Evolutionary conservation across 495 filamentous ascomycete genomes (phyloP).

Genomic region (Talaromyces stipitatus): DNA sequence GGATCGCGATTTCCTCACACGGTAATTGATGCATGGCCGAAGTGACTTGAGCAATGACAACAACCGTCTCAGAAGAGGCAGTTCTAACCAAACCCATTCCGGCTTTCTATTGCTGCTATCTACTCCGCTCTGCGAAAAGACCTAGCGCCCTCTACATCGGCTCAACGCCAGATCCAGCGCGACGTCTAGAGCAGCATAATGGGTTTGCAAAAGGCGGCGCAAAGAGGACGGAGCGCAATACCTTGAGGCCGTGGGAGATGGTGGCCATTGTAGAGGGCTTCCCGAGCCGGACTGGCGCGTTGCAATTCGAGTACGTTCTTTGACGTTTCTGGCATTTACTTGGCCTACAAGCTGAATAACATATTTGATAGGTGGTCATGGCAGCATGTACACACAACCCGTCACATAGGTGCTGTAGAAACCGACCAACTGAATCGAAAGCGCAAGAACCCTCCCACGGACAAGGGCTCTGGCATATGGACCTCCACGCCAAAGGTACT

Average conservation of each 20-base stretch:
- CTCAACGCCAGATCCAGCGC: conserved; percentile 76
- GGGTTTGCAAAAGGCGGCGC: conserved; percentile 74
- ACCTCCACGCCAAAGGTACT: conserved; percentile 55
- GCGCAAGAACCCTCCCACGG: conserved; percentile 28
- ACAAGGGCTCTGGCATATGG: conserved; percentile 13
- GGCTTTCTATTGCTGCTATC: conserved; percentile 74
- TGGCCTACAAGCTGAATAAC: not conserved
- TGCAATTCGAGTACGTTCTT: conserved; percentile 84
- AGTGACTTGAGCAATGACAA: not conserved
- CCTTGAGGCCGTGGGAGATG: conserved; percentile 91
- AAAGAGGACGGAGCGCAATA: conserved; percentile 54
- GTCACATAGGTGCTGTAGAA: conserved; percentile 58
- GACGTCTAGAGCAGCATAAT: conserved; percentile 87
- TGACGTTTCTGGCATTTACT: not conserved
- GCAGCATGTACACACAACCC: conserved; percentile 69
- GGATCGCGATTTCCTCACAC: not conserved
- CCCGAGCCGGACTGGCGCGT: conserved; percentile 71
- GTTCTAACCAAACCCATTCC: conserved; percentile 41
- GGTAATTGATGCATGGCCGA: not conserved
- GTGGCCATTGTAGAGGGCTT: conserved; percentile 81
- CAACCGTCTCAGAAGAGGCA: not conserved
- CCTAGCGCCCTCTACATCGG: conserved; percentile 72
- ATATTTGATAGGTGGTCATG: conserved; percentile 72
- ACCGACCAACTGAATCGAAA: conserved; percentile 28
- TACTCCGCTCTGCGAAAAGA: conserved; percentile 71